Base-by-base conservation (phyloP, 768 basidiomycete genomes). In the Sutorius australiensis region DNA sequence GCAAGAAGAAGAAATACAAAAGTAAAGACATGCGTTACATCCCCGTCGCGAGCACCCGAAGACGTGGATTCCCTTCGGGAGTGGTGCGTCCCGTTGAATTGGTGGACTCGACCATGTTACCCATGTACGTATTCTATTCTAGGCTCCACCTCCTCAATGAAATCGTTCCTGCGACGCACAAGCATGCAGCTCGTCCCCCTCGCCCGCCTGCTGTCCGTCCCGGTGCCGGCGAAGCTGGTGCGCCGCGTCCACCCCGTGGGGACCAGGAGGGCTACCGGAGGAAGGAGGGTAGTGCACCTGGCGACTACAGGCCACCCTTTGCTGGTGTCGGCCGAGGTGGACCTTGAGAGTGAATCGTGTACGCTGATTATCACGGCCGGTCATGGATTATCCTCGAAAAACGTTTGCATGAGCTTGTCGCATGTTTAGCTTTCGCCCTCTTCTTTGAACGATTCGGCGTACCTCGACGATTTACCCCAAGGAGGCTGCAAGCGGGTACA, bases 31-130 rank as follows among this genome's bases (percentile, higher is more conserved):
- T 81, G 72, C 80, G 83, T 60, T 98, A 97, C 64, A 73, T 94
- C 27, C 95, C 97, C 11, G 74, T 98, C 30, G 64, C 92, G 40
- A 91, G 83, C 95, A 64, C 87, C 92, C 48, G 97, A 98, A 74
- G 97, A 97, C 67, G 87, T 98, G 59, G 93, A 95, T 62, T 95
- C 89, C 77, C 89, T 98, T 73, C 88, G 97, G 59, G 93, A 95
- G 75, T 94, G 87, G 79, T 81, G 58, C 48, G 70, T 61, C 53
- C 38, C n/a, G 3, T 11, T 11, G 42, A 7, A n/a, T 42, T 5
- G 13, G n/a, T 11, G 5, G 17, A 12, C 30, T 19, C n/a, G 28
- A 13, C 8, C 16, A 44, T 6, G 13, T 2, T 34, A 9, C 37
- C 56, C n/a, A 53, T 16, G 16, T 9, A 13, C 7, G 3, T 3